phyloP scores from a whole-genome alignment of 2,329 filamentous ascomycete genomes.

The Talaromyces sp. region DNA sequence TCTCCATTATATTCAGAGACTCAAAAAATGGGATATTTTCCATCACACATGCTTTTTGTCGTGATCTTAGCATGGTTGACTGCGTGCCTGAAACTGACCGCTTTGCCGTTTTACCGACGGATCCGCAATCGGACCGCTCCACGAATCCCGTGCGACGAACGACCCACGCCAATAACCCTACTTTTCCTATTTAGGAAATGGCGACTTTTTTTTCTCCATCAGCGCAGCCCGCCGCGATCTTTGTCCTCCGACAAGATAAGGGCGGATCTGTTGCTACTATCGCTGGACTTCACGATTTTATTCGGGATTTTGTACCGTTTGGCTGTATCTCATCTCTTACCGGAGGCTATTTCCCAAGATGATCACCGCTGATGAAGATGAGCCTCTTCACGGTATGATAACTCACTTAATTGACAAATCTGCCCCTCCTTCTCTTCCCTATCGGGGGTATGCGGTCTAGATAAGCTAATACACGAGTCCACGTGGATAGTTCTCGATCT shows the following conservation, averaged over 20 bases:
- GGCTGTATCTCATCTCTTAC: neutral
- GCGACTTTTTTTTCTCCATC: slow-evolving; percentile 16
- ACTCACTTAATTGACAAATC: slow-evolving; percentile 4
- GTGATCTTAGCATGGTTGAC: neutral
- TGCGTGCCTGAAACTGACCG: slow-evolving; percentile 6
- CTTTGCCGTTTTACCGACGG: neutral
- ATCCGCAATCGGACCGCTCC: slow-evolving; percentile 3
- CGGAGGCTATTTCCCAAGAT: slow-evolving; percentile 19
- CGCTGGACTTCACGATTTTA: neutral
- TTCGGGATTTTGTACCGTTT: neutral
- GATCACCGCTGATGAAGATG: slow-evolving; percentile 31
- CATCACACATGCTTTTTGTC: neutral
- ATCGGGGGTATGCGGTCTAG: slow-evolving; percentile 14
- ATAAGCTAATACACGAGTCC: slow-evolving; percentile 28
- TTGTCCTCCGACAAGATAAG: slow-evolving; percentile 4
- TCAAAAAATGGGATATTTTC: neutral
- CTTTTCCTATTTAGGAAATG: slow-evolving; percentile 17
- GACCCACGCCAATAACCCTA: slow-evolving; percentile 14
- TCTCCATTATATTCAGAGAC: neutral
- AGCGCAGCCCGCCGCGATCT: slow-evolving; percentile 2
- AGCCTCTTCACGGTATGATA: slow-evolving; percentile 36
- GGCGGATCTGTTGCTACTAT: neutral
- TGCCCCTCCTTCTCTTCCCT: slow-evolving; percentile 18
- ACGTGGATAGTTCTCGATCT: slow-evolving; percentile 60
- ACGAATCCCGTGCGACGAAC: slow-evolving; percentile 8